Percentiles rank a stretch among this genome's conserved stretches.
Conservation (phyloP, 139 green algal species). For the Coelastrella sp. region DNA sequence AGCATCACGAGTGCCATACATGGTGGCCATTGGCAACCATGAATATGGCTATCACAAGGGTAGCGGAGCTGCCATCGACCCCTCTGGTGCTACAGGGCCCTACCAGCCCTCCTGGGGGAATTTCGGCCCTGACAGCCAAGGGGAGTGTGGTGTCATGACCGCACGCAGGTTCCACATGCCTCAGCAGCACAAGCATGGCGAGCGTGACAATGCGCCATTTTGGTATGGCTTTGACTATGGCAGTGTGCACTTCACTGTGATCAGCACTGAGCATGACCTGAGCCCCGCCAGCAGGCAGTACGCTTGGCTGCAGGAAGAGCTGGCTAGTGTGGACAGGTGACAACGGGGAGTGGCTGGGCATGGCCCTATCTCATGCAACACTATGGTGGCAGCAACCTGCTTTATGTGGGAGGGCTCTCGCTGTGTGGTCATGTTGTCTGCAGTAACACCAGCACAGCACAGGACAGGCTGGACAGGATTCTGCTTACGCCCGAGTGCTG, state of each 20-base stretch:
- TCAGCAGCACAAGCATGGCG: not conserved
- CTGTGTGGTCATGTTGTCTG: too few species aligned
- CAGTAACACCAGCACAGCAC: too few species aligned
- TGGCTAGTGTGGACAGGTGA: slow-evolving; percentile 79
- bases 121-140: slow-evolving; percentile 71
- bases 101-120: slow-evolving; percentile 74
- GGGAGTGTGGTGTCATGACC: slow-evolving; percentile 75
- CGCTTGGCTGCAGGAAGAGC: slow-evolving; percentile 74
- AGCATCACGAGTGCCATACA: slow-evolving; percentile 73
- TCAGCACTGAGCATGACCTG: slow-evolving; percentile 86
- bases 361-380: too few species aligned
- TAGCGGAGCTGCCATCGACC: slow-evolving; percentile 49
- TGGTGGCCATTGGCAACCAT: slow-evolving; percentile 86
- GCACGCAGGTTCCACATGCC: slow-evolving; percentile 76
- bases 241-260: slow-evolving; percentile 73
- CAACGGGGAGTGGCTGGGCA: not conserved
- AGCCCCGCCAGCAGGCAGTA: slow-evolving; percentile 67
- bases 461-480: too few species aligned
- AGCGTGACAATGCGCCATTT: slow-evolving; percentile 72
- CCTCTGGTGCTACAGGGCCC: slow-evolving; percentile 50
- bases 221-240: slow-evolving; percentile 88
- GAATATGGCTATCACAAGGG: slow-evolving; percentile 64
- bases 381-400: too few species aligned
- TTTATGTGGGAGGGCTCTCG: too few species aligned
- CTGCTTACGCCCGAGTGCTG: too few species aligned